Evolutionary conservation across 257 asterid species (phyloP).

Genomic region (Nicotiana paniculata): DNA sequence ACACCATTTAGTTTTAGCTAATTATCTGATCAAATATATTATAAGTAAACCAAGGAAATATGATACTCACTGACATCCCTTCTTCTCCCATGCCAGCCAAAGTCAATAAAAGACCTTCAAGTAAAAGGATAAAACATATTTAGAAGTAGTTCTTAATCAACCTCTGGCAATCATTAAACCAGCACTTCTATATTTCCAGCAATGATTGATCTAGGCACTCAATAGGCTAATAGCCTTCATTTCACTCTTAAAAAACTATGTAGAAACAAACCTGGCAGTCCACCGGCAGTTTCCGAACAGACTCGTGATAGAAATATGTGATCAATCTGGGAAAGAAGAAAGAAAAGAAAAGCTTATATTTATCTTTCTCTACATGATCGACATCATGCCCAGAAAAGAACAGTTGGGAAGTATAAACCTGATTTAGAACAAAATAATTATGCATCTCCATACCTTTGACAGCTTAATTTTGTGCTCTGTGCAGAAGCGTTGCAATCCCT

Average conservation of each 20-base stretch:
- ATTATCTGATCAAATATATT: not conserved
- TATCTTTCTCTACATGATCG: not conserved
- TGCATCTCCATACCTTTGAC: slow-evolving; percentile 56
- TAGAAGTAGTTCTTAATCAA: not conserved
- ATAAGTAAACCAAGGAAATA: not conserved
- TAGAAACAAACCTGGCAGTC: slow-evolving; percentile 71
- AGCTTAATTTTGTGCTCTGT: slow-evolving; percentile 87
- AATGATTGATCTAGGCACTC: not conserved
- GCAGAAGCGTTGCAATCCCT: slow-evolving; percentile 98
- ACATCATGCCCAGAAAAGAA: not conserved
- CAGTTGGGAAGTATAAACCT: not conserved
- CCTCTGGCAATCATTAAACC: not conserved
- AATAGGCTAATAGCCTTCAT: not conserved
- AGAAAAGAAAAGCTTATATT: not conserved
- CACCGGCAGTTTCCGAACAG: slow-evolving; percentile 98
- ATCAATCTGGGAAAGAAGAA: slow-evolving; percentile 61
- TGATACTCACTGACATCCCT: slow-evolving; percentile 74
- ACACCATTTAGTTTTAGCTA: not conserved
- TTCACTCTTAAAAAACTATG: not conserved
- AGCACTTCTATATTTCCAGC: not conserved
- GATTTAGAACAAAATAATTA: not conserved
- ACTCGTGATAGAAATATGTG: slow-evolving; percentile 93
- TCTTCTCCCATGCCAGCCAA: slow-evolving; percentile 90
- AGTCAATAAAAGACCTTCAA: slow-evolving; percentile 84
- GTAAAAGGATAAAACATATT: slow-evolving; percentile 7